Conservation (phyloP, 441 rosid species). For the Erysimum pusillum region DNA sequence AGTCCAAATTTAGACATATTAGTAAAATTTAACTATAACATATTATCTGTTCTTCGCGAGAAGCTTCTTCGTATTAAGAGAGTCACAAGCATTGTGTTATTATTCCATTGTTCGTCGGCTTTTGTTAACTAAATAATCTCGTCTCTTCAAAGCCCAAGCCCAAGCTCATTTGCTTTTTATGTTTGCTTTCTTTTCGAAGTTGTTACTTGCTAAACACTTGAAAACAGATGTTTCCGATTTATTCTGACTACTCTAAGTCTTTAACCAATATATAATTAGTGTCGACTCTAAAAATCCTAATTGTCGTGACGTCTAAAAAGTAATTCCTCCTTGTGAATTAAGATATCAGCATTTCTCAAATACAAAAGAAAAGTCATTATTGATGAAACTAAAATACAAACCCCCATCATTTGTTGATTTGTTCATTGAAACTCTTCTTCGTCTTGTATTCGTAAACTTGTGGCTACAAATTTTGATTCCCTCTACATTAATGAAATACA, state of each 20-base stretch:
- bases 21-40: too few relatives aligned
- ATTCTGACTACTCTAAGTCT: neutral
- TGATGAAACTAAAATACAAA: conserved; percentile 20
- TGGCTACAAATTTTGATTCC: conserved; percentile 31
- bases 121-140: too few relatives aligned
- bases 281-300: neutral
- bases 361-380: conserved; percentile 23
- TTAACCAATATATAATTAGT: neutral
- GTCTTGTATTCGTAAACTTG: conserved; percentile 35
- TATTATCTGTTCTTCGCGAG: too few relatives aligned
- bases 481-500: conserved; percentile 19
- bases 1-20: too few relatives aligned
- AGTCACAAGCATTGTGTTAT: too few relatives aligned
- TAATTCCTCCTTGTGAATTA: neutral
- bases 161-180: too few relatives aligned
- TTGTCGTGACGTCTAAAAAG: conserved; percentile 5
- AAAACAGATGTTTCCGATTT: too few relatives aligned
- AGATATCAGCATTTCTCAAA: conserved; percentile 1
- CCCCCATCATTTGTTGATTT: conserved; percentile 40
- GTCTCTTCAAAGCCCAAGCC: too few relatives aligned
- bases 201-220: too few relatives aligned
- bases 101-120: too few relatives aligned
- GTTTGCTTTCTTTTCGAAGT: too few relatives aligned
- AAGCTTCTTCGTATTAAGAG: too few relatives aligned
- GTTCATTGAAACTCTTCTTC: conserved; percentile 37